A percentile compares a stretch with the other conserved stretches of the same genome.
Conservation (phyloP, 225 moss, liverwort and hornwort genomes). For the Asterella californica region DNA sequence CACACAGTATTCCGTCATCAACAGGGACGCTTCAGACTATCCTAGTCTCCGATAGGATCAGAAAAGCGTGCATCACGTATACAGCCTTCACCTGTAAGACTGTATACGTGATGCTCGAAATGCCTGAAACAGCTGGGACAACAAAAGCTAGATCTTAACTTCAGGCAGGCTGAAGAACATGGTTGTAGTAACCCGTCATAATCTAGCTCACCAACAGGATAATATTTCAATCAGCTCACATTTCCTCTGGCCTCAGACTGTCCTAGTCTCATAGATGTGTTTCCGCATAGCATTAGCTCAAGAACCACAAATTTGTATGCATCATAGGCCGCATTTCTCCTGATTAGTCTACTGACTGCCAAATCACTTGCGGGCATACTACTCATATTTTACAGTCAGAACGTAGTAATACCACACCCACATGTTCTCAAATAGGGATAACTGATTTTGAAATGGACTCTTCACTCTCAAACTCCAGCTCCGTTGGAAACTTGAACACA, state of each 20-base stretch:
- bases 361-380: too few species aligned
- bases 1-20: too few species aligned
- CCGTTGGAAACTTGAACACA: background rate
- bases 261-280: conserved; percentile 31
- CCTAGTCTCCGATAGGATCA: too few species aligned
- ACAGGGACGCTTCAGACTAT: too few species aligned
- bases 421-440: conserved; percentile 41
- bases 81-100: too few species aligned
- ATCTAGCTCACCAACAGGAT: too few species aligned
- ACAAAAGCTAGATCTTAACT: background rate
- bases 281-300: conserved; percentile 24
- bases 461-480: conserved; percentile 21
- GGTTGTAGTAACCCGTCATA: too few species aligned
- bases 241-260: conserved; percentile 25
- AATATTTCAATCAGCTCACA: background rate
- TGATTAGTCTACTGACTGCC: too few species aligned
- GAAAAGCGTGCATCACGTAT: too few species aligned
- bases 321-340: background rate
- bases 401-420: conserved; percentile 44
- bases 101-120: too few species aligned
- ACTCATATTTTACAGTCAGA: conserved; percentile 27
- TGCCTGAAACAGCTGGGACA: background rate
- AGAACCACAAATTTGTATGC: background rate
- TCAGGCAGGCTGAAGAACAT: background rate
- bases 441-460: conserved; percentile 39